These are phyloP conservation scores for Calonectria montana DNA, from an alignment of 2,329 filamentous ascomycete genomes.

Conservation along the genomic window DNA sequence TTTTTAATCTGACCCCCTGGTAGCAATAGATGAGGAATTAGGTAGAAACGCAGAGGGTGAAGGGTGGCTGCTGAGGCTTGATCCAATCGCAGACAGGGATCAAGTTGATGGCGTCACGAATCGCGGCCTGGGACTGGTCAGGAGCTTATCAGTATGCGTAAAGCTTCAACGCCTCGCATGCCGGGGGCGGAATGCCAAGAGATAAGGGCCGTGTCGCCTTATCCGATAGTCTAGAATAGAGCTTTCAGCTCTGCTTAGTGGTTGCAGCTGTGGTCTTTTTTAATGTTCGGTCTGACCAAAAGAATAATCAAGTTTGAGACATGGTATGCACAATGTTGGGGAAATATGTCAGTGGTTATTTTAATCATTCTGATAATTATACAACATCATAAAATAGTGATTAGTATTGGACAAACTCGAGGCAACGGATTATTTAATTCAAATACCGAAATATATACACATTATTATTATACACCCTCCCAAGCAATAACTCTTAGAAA, in stretches of 20 bases:
- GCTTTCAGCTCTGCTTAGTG: neutral
- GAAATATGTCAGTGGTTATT: no score
- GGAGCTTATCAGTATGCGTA: constrained; percentile 8
- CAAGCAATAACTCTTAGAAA: neutral
- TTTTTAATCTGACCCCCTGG: neutral
- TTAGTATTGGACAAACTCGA: no score
- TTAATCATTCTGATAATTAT: no score
- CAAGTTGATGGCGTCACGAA: neutral
- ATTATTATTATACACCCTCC: no score
- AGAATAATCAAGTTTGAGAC: no score
- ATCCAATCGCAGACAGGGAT: neutral
- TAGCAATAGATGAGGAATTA: neutral
- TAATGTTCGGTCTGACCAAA: no score
- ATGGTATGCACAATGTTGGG: no score
- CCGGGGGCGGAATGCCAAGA: constrained; percentile 15
- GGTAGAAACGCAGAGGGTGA: neutral
- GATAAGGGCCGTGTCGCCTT: constrained; percentile 5
- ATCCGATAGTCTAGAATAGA: neutral
- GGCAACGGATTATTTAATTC: no score
- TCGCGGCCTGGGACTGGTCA: constrained; percentile 3
- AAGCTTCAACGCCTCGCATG: neutral
- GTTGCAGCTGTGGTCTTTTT: neutral
- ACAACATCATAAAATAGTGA: no score
- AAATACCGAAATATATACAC: no score
- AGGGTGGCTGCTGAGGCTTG: neutral